phyloP scores from a whole-genome alignment of 2,329 filamentous ascomycete species.

The Orbilia javanica region DNA sequence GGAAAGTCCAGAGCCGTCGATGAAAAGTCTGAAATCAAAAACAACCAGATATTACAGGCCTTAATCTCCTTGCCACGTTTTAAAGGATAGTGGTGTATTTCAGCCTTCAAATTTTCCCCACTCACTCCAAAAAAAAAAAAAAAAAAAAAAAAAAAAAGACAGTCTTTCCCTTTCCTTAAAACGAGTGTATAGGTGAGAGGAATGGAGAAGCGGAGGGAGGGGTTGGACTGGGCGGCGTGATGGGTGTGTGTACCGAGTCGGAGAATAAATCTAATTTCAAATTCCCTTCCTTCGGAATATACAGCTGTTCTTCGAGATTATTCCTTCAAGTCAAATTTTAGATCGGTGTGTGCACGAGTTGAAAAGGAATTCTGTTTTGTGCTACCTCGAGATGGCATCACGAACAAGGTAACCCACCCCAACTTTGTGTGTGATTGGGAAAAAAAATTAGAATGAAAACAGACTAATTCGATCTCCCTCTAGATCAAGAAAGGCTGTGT shows the following conservation, averaged over 20 bases:
- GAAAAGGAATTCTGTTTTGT: conserved; percentile 52
- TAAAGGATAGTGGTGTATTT: conserved; percentile 22
- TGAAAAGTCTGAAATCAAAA: background rate
- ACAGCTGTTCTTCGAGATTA: conserved; percentile 35
- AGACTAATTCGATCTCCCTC: conserved; percentile 8
- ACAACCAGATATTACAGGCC: conserved; percentile 1
- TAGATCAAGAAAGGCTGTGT: conserved; percentile 12
- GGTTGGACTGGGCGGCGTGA: conserved; percentile 33
- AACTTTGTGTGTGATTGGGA: conserved; percentile 24
- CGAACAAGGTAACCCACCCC: conserved; percentile 36
- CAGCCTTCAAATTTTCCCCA: conserved; percentile 20
- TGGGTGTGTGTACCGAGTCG: conserved; percentile 25
- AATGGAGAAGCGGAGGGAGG: conserved; percentile 5
- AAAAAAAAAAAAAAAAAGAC: too few relatives aligned
- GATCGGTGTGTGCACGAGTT: conserved; percentile 16
- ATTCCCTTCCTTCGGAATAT: conserved; percentile 20
- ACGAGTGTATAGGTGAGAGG: conserved; percentile 16
- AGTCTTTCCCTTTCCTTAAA: conserved; percentile 18
- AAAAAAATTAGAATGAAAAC: conserved; percentile 1
- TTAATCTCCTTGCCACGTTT: conserved; percentile 36
- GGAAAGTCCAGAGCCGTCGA: conserved; percentile 20
- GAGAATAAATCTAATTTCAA: conserved; percentile 51
- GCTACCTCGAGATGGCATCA: conserved; percentile 52
- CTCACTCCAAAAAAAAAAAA: conserved; percentile 22
- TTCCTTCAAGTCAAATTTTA: conserved; percentile 20